Percentiles rank a stretch among this genome's conserved stretches.
phyloP scores from a whole-genome alignment of 164 flowering plant genomes.

The Hamamelis virginiana region DNA sequence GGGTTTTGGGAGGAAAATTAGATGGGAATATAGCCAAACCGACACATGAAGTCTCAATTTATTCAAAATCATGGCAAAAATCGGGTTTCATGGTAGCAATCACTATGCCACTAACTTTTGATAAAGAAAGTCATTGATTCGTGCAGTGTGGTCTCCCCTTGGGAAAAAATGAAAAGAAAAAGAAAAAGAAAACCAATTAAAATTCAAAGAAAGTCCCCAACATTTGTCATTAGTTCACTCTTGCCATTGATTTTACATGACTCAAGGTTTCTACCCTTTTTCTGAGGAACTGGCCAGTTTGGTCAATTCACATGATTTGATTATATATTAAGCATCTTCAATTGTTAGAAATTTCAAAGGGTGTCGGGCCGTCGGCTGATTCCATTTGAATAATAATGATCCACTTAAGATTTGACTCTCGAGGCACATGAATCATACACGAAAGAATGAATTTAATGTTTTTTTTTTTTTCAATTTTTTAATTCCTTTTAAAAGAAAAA shows the following conservation, averaged over 20 bases:
- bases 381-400: conserved; percentile 17
- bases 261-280: no score
- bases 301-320: conserved; percentile 1
- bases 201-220: no score
- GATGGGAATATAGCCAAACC: no score
- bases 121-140: conserved; percentile 11
- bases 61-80: no score
- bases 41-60: no score
- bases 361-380: conserved; percentile 18
- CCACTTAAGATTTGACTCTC: conserved; percentile 19
- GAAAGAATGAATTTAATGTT: not conserved
- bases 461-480: not conserved
- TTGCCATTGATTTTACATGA: not conserved
- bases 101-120: not conserved
- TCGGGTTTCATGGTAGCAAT: no score
- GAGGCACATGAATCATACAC: conserved; percentile 11
- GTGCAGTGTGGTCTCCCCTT: not conserved
- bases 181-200: no score
- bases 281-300: not conserved
- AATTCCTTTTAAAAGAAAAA: not conserved
- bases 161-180: no score
- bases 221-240: not conserved
- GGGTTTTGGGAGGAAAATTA: no score
- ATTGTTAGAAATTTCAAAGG: conserved; percentile 16
- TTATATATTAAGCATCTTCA: not conserved